Evolutionary conservation across 2,329 filamentous ascomycete species (phyloP), one percentile per base, ranked within the genome.

Genomic region (Thelonectria discophora): DNA sequence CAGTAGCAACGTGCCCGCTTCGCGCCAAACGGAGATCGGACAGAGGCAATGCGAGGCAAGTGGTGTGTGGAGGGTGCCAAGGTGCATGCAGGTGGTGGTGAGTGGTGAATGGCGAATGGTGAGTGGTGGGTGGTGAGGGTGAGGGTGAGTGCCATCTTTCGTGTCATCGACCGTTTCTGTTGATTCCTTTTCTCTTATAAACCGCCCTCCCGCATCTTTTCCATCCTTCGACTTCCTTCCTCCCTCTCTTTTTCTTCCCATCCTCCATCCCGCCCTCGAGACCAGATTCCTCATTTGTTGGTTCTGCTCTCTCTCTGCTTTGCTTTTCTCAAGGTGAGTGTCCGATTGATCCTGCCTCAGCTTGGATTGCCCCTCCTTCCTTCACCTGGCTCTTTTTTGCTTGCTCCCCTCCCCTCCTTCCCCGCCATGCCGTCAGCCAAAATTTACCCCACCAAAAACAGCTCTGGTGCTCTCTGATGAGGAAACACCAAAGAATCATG

Each of bases 361-460:
- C 34, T 55, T 40, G 34, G n/a, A 24, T 47, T 48, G 20, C 53
- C 53, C 45, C 53, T 55, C 53, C 52, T 40, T 55, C 48, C 47
- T 40, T 56, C 46, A 52, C 48, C 40, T 58, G 40, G 48, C 39
- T 21, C 30, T 27, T 34, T 24, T 27, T 34, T 24, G 32, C 48
- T 32, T 53, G 18, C 39, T 20, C 21, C 40, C n/a, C 18, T 40
- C 27, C 56, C 48, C 47, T 46, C 21, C 47, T 52, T 52, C 55
- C 48, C 48, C 48, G 42, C 53, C 43, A 47, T 49, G 43, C 56
- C 66, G 63, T 60, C 55, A 46, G 48, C 57, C 65, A 66, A 65
- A 67, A 68, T 61, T 63, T 65, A 65, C 69, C 69, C 69, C 68
- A 67, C 69, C 69, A 71, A 53, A 70, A 67, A 40, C 62, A 67